These are phyloP conservation scores for Obba rivulosa DNA, from an alignment of 768 basidiomycete species.

Conservation along the genomic window DNA sequence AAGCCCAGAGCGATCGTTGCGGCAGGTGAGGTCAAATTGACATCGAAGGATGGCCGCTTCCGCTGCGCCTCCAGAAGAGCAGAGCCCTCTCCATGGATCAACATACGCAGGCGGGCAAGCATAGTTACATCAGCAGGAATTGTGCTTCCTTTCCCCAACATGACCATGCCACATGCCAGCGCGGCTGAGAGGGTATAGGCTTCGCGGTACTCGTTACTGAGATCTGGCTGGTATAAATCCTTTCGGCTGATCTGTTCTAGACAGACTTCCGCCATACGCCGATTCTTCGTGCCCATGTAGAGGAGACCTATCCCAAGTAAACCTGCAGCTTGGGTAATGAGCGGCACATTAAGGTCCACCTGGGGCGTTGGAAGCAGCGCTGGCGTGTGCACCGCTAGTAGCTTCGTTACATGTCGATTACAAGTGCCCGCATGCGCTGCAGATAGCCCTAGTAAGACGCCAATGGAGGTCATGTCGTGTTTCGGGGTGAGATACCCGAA, in stretches of 20 bases:
- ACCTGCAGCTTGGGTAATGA: slow-evolving; percentile 87
- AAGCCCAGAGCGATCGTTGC: slow-evolving; percentile 86
- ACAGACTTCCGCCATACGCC: slow-evolving; percentile 91
- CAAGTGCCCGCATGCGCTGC: slow-evolving; percentile 84
- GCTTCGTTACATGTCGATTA: slow-evolving; percentile 84
- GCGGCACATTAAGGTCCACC: slow-evolving; percentile 85
- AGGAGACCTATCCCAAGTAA: slow-evolving; percentile 84
- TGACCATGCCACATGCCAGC: slow-evolving; percentile 92
- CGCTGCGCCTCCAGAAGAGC: slow-evolving; percentile 30
- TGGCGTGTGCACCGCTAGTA: slow-evolving; percentile 89
- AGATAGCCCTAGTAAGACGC: slow-evolving; percentile 87
- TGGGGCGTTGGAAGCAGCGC: slow-evolving; percentile 84
- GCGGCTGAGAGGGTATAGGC: slow-evolving; percentile 88
- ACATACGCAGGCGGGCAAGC: slow-evolving; percentile 60
- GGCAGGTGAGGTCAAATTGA: slow-evolving; percentile 87
- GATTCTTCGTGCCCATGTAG: slow-evolving; percentile 82
- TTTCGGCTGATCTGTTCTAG: slow-evolving; percentile 75
- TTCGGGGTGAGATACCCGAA: slow-evolving; percentile 94
- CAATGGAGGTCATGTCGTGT: slow-evolving; percentile 93
- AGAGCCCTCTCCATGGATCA: slow-evolving; percentile 70
- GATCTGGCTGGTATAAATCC: slow-evolving; percentile 75
- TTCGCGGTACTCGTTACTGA: slow-evolving; percentile 86
- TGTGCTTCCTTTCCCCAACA: slow-evolving; percentile 81
- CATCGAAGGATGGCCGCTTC: slow-evolving; percentile 57
- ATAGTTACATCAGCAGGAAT: slow-evolving; percentile 74